Base-by-base conservation (phyloP, 2,329 filamentous ascomycete species). In the Hymenoscyphus linearis region DNA sequence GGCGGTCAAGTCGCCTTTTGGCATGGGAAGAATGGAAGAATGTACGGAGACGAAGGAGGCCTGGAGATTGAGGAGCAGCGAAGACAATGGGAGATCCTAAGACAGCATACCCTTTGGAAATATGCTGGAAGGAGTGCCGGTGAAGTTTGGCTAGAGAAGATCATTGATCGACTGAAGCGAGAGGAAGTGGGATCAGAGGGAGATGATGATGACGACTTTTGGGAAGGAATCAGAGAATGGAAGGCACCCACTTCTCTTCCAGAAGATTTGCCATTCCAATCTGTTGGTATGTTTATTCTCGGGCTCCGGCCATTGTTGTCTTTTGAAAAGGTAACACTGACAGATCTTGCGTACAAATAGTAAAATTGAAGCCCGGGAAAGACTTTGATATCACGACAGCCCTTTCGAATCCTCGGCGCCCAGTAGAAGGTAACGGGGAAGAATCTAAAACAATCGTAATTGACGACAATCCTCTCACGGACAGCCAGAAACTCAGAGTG, bases 1-100 rank as follows among this genome's bases (percentile, higher is more conserved):
- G 69, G 68, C 9, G 62, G 63, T 6, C 68, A 70, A 36, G 40
- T 71, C 10, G 57, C 64, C 37, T 72, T 72, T 25, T 72, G 70
- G 70, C 68, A 60, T 59, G 70, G 70, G 4, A 35, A 57, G 10
- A 53, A 52, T 7, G 70, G 70, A 18, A 60, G 67, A 14, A 59
- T 66, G 31, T 66, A 61, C 54, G 58, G 61, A 40, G 44, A 50
- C 13, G 44, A 22, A 50, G 13, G 3, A 4, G 53, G 55, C 7
- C 18, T 35, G 13, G 50, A 55, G 2, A 2, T 9, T n/a, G 44
- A n/a, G 3, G 4, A 50, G 10, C n/a, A 64, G 25, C 16, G 4
- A 25, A 54, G 3, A 18, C 26, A 61, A 3, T 71, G 68, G 68
- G 37, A 60, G 2, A 47, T 50, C 10, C 59, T 70, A 47, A 65